Percentiles rank a stretch among this genome's conserved stretches.
phyloP scores from a whole-genome alignment of 2,329 filamentous ascomycete species.

The Fusarium zealandicum region DNA sequence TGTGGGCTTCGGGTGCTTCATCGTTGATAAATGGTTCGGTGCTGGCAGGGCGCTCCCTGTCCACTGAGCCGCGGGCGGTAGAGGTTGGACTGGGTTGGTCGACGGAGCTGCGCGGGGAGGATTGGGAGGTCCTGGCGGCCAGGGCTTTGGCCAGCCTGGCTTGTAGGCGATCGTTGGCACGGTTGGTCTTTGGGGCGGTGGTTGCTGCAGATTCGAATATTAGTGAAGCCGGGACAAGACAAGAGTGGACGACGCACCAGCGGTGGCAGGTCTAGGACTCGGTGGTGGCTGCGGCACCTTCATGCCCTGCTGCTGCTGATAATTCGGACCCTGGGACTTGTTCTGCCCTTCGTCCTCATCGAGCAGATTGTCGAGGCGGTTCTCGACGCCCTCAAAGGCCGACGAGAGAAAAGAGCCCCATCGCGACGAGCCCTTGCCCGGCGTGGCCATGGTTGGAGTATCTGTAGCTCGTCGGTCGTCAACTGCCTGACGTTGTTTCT shows the following conservation, averaged over 20 bases:
- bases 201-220: slow-evolving; percentile 41
- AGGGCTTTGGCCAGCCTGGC: slow-evolving; percentile 89
- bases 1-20: slow-evolving; percentile 11
- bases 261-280: slow-evolving; percentile 34
- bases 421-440: slow-evolving; percentile 63
- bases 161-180: slow-evolving; percentile 82
- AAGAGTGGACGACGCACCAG: slow-evolving; percentile 9
- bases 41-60: slow-evolving; percentile 33
- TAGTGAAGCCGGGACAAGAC: background rate
- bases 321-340: slow-evolving; percentile 12
- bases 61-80: slow-evolving; percentile 43
- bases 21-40: slow-evolving; percentile 24
- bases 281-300: slow-evolving; percentile 42
- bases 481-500: slow-evolving; percentile 32
- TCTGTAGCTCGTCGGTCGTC: slow-evolving; percentile 24
- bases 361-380: slow-evolving; percentile 88
- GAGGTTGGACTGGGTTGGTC: slow-evolving; percentile 43
- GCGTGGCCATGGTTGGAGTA: slow-evolving; percentile 53
- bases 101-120: slow-evolving; percentile 49
- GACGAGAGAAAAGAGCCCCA: slow-evolving; percentile 86
- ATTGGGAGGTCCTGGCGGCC: slow-evolving; percentile 66
- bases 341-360: slow-evolving; percentile 67
- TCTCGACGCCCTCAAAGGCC: slow-evolving; percentile 93
- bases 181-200: slow-evolving; percentile 68
- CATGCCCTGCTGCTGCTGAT: slow-evolving; percentile 36